Evolutionary conservation across 768 basidiomycete genomes (phyloP).

Genomic region (Termitomyces bulborhizus): DNA sequence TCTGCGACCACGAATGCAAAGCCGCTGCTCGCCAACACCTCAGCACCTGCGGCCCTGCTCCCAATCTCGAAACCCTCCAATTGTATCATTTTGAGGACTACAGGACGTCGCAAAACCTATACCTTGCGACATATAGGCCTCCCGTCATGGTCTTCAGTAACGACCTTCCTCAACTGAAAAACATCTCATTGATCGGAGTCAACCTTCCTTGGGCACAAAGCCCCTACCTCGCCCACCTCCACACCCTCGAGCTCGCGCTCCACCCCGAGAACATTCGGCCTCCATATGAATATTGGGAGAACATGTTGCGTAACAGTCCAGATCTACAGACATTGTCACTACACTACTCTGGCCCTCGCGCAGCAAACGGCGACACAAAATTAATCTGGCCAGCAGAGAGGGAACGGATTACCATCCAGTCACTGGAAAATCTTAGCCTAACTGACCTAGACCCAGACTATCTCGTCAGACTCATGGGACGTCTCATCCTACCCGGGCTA

Average conservation of each 20-base stretch:
- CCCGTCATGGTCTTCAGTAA: constrained; percentile 56
- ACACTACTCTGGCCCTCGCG: constrained; percentile 53
- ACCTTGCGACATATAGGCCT: constrained; percentile 48
- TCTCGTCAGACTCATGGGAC: constrained; percentile 38
- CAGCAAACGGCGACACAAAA: constrained; percentile 25
- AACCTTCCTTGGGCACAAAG: constrained; percentile 53
- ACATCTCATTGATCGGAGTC: constrained; percentile 59
- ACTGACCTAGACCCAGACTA: constrained; percentile 54
- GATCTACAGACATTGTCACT: constrained; percentile 40
- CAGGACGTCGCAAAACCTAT: constrained; percentile 41
- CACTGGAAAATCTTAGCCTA: constrained; percentile 40
- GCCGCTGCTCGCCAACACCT: constrained; percentile 43
- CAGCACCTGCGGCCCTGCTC: constrained; percentile 45
- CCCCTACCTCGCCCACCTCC: constrained; percentile 43
- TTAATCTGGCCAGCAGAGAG: constrained; percentile 27
- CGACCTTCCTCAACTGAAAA: constrained; percentile 40
- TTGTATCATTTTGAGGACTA: constrained; percentile 63
- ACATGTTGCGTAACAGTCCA: constrained; percentile 46
- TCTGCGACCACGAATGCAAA: constrained; percentile 57
- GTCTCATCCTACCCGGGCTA: constrained; percentile 40
- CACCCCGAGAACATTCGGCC: constrained; percentile 56
- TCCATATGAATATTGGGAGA: constrained; percentile 46
- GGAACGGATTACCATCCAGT: constrained; percentile 28
- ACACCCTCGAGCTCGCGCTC: constrained; percentile 51
- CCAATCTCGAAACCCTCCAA: constrained; percentile 52